Conservation (phyloP, 1,284 basidiomycete species). For the Ustilago loliicola region DNA sequence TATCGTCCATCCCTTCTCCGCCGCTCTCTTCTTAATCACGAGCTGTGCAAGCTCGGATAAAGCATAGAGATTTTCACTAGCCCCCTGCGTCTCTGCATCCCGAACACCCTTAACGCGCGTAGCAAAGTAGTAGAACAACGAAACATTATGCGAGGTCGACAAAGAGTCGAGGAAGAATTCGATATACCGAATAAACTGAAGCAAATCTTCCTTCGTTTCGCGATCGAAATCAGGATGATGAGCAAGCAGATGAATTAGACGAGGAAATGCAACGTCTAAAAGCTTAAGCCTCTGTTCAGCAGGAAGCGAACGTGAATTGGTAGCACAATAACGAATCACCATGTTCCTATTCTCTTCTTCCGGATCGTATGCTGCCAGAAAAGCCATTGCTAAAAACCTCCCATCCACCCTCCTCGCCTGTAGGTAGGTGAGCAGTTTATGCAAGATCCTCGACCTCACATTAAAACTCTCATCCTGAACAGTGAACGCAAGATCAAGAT, state of each 20-base stretch:
- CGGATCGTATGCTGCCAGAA: constrained; percentile 91
- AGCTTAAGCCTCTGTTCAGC: constrained; percentile 40
- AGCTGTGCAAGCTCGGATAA: constrained; percentile 89
- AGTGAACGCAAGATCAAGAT: constrained; percentile 80
- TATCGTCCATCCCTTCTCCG: constrained; percentile 80
- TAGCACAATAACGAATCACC: constrained; percentile 50
- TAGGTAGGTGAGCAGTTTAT: constrained; percentile 80
- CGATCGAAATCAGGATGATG: constrained; percentile 92
- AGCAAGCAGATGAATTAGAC: constrained; percentile 86
- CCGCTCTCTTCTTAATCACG: constrained; percentile 81
- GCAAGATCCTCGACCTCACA: constrained; percentile 83
- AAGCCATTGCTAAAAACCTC: constrained; percentile 85
- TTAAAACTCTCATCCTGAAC: constrained; percentile 89
- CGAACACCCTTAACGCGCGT: constrained; percentile 86
- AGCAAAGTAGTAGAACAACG: constrained; percentile 85
- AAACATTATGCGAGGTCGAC: constrained; percentile 81
- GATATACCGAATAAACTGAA: constrained; percentile 75
- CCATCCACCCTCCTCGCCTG: constrained; percentile 77
- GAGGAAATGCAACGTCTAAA: constrained; percentile 85
- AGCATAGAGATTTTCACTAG: constrained; percentile 81
- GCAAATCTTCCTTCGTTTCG: constrained; percentile 80
- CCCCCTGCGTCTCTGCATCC: constrained; percentile 73
- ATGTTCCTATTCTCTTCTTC: constrained; percentile 73
- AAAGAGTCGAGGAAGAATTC: constrained; percentile 87
- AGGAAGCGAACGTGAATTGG: constrained; percentile 19